Conservation (phyloP, 116 monocot genomes). For the Trichopus zeylanicus region DNA sequence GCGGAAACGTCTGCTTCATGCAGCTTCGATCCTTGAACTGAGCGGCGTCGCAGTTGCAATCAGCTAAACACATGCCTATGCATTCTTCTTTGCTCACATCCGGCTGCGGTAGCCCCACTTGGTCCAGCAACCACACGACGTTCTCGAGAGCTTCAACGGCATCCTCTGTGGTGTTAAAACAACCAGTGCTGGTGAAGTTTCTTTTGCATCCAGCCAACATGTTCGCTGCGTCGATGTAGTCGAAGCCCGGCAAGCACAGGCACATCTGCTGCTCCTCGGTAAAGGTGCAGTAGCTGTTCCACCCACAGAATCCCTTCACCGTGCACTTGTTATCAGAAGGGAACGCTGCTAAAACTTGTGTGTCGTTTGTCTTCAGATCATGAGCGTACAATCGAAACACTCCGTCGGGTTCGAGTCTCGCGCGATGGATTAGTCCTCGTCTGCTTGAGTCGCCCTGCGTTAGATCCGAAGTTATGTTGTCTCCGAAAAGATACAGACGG, state of each 20-base stretch:
- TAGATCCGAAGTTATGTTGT: neutral
- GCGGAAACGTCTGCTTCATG: neutral
- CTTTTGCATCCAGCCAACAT: neutral
- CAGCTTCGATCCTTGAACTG: neutral
- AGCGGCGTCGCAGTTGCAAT: neutral
- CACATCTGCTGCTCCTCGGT: neutral
- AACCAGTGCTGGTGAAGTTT: neutral
- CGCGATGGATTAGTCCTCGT: neutral
- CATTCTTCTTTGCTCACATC: neutral
- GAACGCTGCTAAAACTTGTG: neutral
- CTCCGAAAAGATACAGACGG: neutral
- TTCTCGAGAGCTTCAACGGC: neutral
- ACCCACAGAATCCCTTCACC: neutral
- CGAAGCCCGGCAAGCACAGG: neutral
- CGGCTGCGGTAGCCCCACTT: neutral
- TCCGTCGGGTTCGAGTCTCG: neutral
- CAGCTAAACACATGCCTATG: neutral
- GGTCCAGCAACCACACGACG: neutral
- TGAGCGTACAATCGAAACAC: neutral
- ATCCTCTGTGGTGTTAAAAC: neutral
- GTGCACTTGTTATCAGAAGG: neutral
- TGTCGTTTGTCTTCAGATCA: neutral
- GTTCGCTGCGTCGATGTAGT: neutral
- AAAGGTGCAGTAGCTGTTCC: neutral
- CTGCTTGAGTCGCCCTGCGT: neutral